These are phyloP conservation scores for Metschnikowia rubicola DNA, from an alignment of 805 yeast genomes.

Conservation along the genomic window DNA sequence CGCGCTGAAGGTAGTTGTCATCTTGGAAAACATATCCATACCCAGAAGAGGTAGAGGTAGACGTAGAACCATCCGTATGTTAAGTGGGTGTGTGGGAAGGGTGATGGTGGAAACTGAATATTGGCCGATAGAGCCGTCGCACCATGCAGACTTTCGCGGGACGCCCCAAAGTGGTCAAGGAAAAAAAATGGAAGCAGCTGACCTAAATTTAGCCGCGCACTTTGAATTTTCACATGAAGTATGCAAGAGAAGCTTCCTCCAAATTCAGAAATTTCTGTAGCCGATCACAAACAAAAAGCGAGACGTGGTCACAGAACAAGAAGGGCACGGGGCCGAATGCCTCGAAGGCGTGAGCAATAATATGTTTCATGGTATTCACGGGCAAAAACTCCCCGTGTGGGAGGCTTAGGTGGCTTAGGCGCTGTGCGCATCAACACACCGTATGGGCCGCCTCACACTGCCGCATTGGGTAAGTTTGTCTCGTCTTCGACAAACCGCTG, in stretches of 20 bases:
- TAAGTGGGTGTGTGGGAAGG: too few relatives aligned
- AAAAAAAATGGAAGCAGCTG: too few relatives aligned
- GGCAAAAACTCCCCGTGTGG: too few relatives aligned
- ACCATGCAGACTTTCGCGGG: not conserved
- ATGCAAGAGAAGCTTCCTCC: not conserved
- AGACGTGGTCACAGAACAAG: too few relatives aligned
- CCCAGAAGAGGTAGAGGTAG: not conserved
- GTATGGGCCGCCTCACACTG: not conserved
- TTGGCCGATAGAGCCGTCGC: not conserved
- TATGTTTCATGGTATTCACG: too few relatives aligned
- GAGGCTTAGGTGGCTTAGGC: too few relatives aligned
- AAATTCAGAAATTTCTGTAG: not conserved
- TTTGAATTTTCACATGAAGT: too few relatives aligned
- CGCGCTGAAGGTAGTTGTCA: conserved; percentile 1
- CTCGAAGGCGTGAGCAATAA: too few relatives aligned
- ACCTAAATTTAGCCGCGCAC: too few relatives aligned
- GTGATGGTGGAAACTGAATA: not conserved
- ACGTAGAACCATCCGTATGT: not conserved
- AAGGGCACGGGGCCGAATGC: too few relatives aligned
- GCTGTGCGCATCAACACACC: not conserved
- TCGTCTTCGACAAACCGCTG: conserved; percentile 9
- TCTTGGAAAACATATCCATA: not conserved
- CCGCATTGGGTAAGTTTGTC: not conserved
- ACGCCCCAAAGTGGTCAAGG: not conserved
- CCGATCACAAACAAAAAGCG: not conserved